These are phyloP conservation scores for Peronospora tabacina DNA, from an alignment of 352 stramenopile genomes.

Conservation along the genomic window DNA sequence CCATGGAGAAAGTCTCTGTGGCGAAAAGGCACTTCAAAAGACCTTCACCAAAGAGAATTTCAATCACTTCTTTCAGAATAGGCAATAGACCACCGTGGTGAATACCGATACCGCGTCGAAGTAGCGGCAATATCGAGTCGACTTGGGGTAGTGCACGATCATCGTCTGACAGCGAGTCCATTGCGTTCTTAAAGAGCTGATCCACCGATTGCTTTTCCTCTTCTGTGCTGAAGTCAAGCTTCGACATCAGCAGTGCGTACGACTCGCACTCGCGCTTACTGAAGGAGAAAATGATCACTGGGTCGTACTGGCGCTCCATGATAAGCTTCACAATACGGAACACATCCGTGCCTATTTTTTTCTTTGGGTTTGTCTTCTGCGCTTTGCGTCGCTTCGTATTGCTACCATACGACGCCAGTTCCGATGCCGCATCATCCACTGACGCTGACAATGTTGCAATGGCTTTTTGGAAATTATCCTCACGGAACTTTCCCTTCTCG, in stretches of 20 bases:
- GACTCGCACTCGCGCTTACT: conserved; percentile 97
- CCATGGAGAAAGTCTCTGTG: conserved; percentile 96
- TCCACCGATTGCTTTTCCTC: conserved; percentile 97
- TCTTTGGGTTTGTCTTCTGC: conserved; percentile 66
- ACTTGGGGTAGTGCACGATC: conserved; percentile 98
- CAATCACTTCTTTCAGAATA: conserved; percentile 98
- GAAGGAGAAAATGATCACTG: conserved; percentile 99
- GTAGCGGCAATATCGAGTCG: conserved; percentile 92
- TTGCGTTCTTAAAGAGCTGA: conserved; percentile 96
- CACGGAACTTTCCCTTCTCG: conserved; percentile 97
- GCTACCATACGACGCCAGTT: conserved; percentile 74
- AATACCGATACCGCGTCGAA: conserved; percentile 98
- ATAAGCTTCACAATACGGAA: conserved; percentile 98
- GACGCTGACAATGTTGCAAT: conserved; percentile 75
- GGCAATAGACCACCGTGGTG: conserved; percentile 98
- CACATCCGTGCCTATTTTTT: conserved; percentile 92
- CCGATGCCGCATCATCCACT: conserved; percentile 52
- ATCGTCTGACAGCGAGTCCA: conserved; percentile 94
- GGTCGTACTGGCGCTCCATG: conserved; percentile 95
- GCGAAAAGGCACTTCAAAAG: conserved; percentile 98
- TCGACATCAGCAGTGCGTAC: conserved; percentile 89
- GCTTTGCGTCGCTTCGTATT: conserved; percentile 61
- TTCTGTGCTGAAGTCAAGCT: conserved; percentile 96
- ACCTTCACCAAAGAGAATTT: conserved; percentile 89
- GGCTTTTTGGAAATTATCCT: conserved; percentile 95